Evolutionary conservation across 208 protist species (phyloP).

Genomic region (Trypanosoma grayi): DNA sequence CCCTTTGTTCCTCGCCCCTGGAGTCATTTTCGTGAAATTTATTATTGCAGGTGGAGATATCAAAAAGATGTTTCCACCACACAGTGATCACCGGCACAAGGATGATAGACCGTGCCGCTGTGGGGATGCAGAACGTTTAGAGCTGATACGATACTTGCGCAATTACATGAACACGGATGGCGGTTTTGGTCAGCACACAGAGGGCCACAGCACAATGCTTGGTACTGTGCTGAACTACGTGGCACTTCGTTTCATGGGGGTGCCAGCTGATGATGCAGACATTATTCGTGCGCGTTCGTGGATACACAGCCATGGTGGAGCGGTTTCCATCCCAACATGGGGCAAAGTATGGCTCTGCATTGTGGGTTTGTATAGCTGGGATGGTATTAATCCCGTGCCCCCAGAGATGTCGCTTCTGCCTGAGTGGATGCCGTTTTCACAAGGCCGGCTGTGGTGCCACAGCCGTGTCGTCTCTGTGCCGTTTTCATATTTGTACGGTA

Average conservation of each 20-base stretch:
- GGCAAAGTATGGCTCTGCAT: conserved; percentile 96
- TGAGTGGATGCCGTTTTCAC: conserved; percentile 89
- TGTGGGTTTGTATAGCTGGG: conserved; percentile 92
- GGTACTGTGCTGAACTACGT: conserved; percentile 96
- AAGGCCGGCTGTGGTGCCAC: conserved; percentile 94
- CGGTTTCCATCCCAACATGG: conserved; percentile 93
- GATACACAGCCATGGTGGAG: conserved; percentile 82
- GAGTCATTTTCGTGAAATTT: conserved; percentile 92
- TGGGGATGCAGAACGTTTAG: conserved; percentile 56
- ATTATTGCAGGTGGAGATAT: conserved; percentile 67
- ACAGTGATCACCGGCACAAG: conserved; percentile 41
- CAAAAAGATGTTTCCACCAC: conserved; percentile 62
- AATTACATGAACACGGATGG: conserved; percentile 95
- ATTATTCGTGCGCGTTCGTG: conserved; percentile 64
- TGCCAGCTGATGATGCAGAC: conserved; percentile 63
- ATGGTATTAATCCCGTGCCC: conserved; percentile 92
- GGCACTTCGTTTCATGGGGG: conserved; percentile 92
- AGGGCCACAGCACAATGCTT: conserved; percentile 95
- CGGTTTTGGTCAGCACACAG: conserved; percentile 96
- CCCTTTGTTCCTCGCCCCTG: conserved; percentile 93
- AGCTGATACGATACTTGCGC: conserved; percentile 94
- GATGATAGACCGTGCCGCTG: conserved; percentile 40
- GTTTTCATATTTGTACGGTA: conserved; percentile 96
- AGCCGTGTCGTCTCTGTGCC: conserved; percentile 96
- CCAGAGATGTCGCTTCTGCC: conserved; percentile 94